These are phyloP conservation scores for Pythium aphanidermatum DNA, from an alignment of 352 stramenopile genomes.

Conservation along the genomic window DNA sequence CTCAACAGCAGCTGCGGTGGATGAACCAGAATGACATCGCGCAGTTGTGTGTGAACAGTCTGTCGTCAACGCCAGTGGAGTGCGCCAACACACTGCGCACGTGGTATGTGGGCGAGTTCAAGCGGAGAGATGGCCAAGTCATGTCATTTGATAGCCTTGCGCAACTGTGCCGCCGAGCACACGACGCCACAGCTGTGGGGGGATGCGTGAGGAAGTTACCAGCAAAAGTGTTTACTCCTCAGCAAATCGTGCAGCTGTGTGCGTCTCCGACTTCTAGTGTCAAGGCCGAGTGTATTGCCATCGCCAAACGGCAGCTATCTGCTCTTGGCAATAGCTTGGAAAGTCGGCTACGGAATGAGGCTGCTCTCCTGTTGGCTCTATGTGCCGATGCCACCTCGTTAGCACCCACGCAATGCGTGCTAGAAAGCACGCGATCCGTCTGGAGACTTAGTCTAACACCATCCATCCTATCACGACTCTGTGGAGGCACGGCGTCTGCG, in stretches of 20 bases:
- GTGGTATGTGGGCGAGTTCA: slow-evolving; percentile 11
- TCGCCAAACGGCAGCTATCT: slow-evolving; percentile 2
- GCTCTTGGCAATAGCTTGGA: not conserved
- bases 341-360: not conserved
- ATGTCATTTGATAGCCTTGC: slow-evolving; percentile 2
- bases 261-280: not conserved
- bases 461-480: slow-evolving; percentile 3
- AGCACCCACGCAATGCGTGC: slow-evolving; percentile 7
- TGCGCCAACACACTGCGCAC: slow-evolving; percentile 27
- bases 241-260: slow-evolving; percentile 14
- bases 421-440: no score
- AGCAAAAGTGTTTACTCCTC: not conserved
- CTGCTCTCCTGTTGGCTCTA: slow-evolving; percentile 4
- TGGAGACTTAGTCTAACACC: no score
- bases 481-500: not conserved
- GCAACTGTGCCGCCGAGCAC: slow-evolving; percentile 8
- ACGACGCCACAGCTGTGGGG: not conserved
- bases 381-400: slow-evolving; percentile 1
- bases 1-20: slow-evolving; percentile 37
- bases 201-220: slow-evolving; percentile 16
- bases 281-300: slow-evolving; percentile 5
- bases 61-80: slow-evolving; percentile 19
- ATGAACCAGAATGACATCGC: slow-evolving; percentile 29
- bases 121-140: not conserved
- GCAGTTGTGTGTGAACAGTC: slow-evolving; percentile 27